phyloP scores from a whole-genome alignment of 306 rosid species.

The Pterocarpus macrocarpus region DNA sequence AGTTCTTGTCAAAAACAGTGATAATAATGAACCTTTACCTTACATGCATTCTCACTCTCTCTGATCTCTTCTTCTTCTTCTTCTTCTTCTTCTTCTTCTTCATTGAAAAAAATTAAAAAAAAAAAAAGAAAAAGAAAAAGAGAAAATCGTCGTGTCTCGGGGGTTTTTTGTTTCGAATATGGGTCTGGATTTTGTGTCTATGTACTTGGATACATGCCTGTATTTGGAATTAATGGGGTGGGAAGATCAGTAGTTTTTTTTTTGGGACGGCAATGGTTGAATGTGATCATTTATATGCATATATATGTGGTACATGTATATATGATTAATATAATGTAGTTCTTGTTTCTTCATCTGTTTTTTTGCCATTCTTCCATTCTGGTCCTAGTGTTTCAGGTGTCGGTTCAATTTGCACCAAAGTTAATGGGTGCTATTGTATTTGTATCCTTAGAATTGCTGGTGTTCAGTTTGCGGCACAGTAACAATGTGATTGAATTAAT shows the following conservation, averaged over 20 bases:
- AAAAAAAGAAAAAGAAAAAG: not conserved
- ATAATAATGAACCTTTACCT: not conserved
- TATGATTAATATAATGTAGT: slow-evolving; percentile 1
- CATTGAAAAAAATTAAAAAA: not conserved
- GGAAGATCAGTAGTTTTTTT: not conserved
- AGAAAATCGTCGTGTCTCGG: not conserved
- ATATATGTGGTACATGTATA: slow-evolving; percentile 29
- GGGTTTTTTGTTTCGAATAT: slow-evolving; percentile 42
- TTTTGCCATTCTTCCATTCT: not conserved
- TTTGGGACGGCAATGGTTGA: slow-evolving; percentile 46
- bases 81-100: not conserved
- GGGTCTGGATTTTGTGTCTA: slow-evolving; percentile 34
- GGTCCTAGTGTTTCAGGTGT: slow-evolving; percentile 3
- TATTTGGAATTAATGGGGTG: slow-evolving; percentile 42
- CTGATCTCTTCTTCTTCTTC: not conserved
- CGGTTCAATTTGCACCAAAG: slow-evolving; percentile 1
- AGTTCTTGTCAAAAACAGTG: not conserved
- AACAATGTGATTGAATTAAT: not conserved
- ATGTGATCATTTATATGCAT: slow-evolving; percentile 36
- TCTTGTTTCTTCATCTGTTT: not conserved
- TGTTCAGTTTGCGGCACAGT: not conserved
- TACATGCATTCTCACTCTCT: not conserved
- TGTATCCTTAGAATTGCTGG: not conserved
- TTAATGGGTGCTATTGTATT: not conserved
- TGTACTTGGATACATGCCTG: slow-evolving; percentile 1